Percentiles rank a stretch among this genome's conserved stretches.
Evolutionary conservation across 805 yeast genomes (phyloP).

Genomic region (Komagataella pastoris): DNA sequence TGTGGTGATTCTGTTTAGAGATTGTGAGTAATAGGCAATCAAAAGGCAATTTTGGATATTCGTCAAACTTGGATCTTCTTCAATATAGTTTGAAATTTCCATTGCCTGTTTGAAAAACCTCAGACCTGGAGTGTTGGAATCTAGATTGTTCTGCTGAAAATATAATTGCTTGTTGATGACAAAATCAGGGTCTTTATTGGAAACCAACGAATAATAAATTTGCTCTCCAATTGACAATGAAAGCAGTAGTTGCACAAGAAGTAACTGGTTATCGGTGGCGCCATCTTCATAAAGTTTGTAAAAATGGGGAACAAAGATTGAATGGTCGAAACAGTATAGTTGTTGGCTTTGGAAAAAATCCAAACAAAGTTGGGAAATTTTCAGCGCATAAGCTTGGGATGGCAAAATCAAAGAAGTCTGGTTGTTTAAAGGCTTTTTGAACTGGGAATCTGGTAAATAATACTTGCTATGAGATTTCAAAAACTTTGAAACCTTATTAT

Average conservation of each 20-base stretch:
- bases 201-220: conserved; percentile 9
- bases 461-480: neutral
- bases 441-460: conserved; percentile 5
- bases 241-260: conserved; percentile 8
- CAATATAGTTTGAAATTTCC: conserved; percentile 10
- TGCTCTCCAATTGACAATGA: conserved; percentile 9
- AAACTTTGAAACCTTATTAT: neutral
- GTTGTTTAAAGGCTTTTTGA: conserved; percentile 5
- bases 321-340: conserved; percentile 12
- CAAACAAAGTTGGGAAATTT: conserved; percentile 8
- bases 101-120: conserved; percentile 15
- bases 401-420: conserved; percentile 7
- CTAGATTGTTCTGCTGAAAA: conserved; percentile 1
- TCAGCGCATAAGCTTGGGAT: conserved; percentile 8
- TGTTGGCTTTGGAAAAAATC: conserved; percentile 8
- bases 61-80: conserved; percentile 19
- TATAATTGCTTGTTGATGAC: neutral
- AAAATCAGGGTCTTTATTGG: conserved; percentile 5
- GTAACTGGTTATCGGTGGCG: conserved; percentile 7
- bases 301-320: conserved; percentile 7
- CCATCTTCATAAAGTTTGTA: conserved; percentile 9
- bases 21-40: conserved; percentile 21
- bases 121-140: conserved; percentile 15
- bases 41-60: conserved; percentile 19
- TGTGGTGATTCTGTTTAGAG: conserved; percentile 21